Percentiles rank a stretch among this genome's conserved stretches.
Conservation (phyloP, 2,329 filamentous ascomycete genomes). For the Aspergillus latus region DNA sequence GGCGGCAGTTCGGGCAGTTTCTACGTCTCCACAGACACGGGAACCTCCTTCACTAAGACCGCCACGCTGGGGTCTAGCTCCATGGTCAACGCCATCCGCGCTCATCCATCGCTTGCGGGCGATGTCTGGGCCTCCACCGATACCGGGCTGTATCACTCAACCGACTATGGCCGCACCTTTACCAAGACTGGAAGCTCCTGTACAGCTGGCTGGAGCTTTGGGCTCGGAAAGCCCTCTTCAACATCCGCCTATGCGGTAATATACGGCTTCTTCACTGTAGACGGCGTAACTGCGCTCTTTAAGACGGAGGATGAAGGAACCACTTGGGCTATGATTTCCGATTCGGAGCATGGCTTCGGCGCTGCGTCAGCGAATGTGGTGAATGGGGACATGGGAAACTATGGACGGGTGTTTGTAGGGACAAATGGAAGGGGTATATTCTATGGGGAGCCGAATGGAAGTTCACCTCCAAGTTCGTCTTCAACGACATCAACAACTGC, state of each 20-base stretch:
- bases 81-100: conserved; percentile 21
- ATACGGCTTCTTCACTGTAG: conserved; percentile 30
- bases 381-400: conserved; percentile 27
- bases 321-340: conserved; percentile 31
- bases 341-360: conserved; percentile 29
- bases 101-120: conserved; percentile 22
- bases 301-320: conserved; percentile 28
- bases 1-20: conserved; percentile 49
- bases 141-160: conserved; percentile 55
- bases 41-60: conserved; percentile 47
- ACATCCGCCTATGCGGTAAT: conserved; percentile 24
- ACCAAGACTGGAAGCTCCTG: conserved; percentile 31
- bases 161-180: conserved; percentile 53
- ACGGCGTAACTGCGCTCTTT: conserved; percentile 24
- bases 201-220: conserved; percentile 23
- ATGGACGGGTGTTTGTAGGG: conserved; percentile 34
- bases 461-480: conserved; percentile 18
- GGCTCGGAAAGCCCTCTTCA: conserved; percentile 24
- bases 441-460: conserved; percentile 27
- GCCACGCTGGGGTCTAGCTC: conserved; percentile 37
- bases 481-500: conserved; percentile 10
- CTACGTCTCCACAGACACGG: conserved; percentile 54
- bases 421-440: conserved; percentile 38
- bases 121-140: conserved; percentile 43
- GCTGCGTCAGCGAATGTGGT: conserved; percentile 27